A percentile compares a stretch with the other conserved stretches of the same genome.
Evolutionary conservation across 2,329 filamentous ascomycete species (phyloP).

Genomic region (Seiridium unicorne): DNA sequence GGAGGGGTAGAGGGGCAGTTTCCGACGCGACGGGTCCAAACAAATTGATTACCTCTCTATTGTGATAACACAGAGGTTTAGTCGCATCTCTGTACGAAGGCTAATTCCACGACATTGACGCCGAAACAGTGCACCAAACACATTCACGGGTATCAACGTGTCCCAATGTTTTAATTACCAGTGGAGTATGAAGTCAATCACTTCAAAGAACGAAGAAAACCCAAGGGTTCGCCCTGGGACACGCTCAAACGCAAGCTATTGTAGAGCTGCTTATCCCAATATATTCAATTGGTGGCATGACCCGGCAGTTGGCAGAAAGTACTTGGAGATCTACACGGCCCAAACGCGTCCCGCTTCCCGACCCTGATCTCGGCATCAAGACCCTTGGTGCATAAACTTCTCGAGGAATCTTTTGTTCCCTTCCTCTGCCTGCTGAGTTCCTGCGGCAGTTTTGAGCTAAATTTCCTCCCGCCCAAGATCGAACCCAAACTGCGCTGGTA

Average conservation of each 20-base stretch:
- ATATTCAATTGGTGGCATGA: background rate
- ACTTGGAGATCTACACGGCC: background rate
- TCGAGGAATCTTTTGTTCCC: background rate
- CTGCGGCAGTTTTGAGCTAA: background rate
- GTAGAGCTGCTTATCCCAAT: background rate
- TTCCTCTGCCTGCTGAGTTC: background rate
- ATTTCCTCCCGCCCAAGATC: background rate
- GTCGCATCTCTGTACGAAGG: too few relatives aligned
- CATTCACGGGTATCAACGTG: too few relatives aligned
- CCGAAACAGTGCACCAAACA: too few relatives aligned
- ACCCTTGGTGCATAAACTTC: background rate
- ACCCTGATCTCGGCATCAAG: background rate
- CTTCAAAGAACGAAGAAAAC: too few relatives aligned
- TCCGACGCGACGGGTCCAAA: slow-evolving; percentile 11
- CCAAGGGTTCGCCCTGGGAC: too few relatives aligned
- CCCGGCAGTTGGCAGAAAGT: slow-evolving; percentile 5
- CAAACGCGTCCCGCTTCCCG: slow-evolving; percentile 8
- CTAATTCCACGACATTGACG: too few relatives aligned
- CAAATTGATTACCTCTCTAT: background rate
- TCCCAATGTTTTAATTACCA: too few relatives aligned
- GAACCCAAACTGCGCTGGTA: background rate
- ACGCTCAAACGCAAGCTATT: too few relatives aligned
- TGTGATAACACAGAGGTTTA: background rate
- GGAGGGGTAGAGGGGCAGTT: slow-evolving; percentile 16
- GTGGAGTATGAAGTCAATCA: too few relatives aligned